phyloP scores from a whole-genome alignment of 2,329 filamentous ascomycete species.

The Penicillium paneum region DNA sequence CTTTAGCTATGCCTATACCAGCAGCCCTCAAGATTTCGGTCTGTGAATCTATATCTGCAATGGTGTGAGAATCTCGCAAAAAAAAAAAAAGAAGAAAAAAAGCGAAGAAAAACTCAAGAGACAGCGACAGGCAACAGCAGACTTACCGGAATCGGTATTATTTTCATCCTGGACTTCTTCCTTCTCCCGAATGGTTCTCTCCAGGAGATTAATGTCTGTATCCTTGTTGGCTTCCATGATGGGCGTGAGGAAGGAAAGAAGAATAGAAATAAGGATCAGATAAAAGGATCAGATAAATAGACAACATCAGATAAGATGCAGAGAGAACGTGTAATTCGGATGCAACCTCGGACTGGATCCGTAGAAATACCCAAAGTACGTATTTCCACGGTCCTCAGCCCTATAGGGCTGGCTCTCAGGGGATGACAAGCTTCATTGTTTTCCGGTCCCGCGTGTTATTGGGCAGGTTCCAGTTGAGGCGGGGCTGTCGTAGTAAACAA shows the following conservation, averaged over 20 bases:
- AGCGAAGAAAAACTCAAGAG: too few species aligned
- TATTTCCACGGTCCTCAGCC: slow-evolving; percentile 3
- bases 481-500: too few species aligned
- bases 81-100: too few species aligned
- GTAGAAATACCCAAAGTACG: background rate
- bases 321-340: background rate
- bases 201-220: background rate
- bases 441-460: background rate
- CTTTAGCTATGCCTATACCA: slow-evolving; percentile 50
- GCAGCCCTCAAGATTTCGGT: slow-evolving; percentile 27
- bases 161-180: background rate
- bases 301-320: slow-evolving; percentile 23
- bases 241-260: background rate
- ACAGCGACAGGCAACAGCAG: background rate
- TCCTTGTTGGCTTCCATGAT: slow-evolving; percentile 2
- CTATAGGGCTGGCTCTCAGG: slow-evolving; percentile 8
- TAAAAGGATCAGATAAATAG: slow-evolving; percentile 21
- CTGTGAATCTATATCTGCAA: slow-evolving; percentile 9
- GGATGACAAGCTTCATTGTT: background rate
- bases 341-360: slow-evolving; percentile 5
- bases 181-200: background rate
- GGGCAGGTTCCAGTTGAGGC: too few species aligned
- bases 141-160: slow-evolving; percentile 1
- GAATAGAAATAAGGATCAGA: background rate
- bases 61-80: background rate